Evolutionary conservation across 1,139 yeast genomes (phyloP), one percentile per base, ranked within the genome.

Genomic region (Pichia sorboxylosa): DNA sequence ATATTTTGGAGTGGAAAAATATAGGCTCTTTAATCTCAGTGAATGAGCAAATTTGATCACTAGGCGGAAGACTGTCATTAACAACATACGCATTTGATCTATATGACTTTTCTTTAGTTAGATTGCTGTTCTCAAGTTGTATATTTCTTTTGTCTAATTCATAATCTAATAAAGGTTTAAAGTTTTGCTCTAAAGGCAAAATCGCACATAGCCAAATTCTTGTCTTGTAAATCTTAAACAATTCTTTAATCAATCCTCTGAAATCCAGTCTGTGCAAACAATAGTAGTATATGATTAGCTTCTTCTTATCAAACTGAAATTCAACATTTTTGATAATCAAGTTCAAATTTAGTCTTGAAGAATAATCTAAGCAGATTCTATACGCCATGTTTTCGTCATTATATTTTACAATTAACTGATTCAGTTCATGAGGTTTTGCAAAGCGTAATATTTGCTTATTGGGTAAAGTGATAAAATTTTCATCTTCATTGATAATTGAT

Each of bases 161-260:
- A 36, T 54, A 46, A 14, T 48, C 51, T 26, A 52, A 41, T 10
- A 53, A 42, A 6, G 55, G 52, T 29, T 44, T 42, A 32, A 41
- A 47, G 14, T 49, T 43, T 24, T 45, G 47, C 27, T 57, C 62
- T 11, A 51, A 42, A 11, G 62, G 61, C 26, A 66, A 58, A 16
- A 87, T 85, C 0, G 97, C 96, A 62, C 96, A 87, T 57, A 87
- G 67, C 98, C 98, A 92, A 47, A 90, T 90, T 53, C 98, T 71
- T 0, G 98, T 90, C 59, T 90, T 90, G 66, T 85, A 90, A 40
- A 85, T 80, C 48, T 90, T 81, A 65, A 90, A 90, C 38, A 90
- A 63, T 50, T 90, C 97, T 46, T 90, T 81, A 40, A 90, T 92
- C 45, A 92, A 68, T 19, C 81, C 92, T 45, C 98, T 67, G 55